Evolutionary conservation across 169 alveolate species (phyloP), one percentile per base, ranked within the genome.

Genomic region (Theileria equi): DNA sequence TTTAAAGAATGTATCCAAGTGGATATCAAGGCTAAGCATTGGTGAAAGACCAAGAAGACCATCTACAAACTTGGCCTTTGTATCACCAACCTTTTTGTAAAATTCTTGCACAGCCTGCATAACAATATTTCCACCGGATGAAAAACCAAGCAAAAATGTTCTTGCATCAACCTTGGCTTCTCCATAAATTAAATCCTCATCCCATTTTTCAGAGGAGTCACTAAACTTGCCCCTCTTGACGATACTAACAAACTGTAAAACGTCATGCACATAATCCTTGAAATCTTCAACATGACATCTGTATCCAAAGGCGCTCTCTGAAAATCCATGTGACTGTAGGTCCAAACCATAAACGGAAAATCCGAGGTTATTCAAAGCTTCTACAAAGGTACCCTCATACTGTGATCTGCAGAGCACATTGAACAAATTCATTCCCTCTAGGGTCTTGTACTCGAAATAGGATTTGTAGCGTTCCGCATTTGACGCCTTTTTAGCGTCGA

Each of bases 71-170:
- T 59, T 35, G 38, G 58, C 59, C 7, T 38, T 32, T 19, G 16
- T 5, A n/a, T 35, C 7, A 13, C n/a, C n/a, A n/a, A 4, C 49
- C 3, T 29, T 70, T 36, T 48, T 70, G 23, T 58, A 41, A 29
- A 72, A 32, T 10, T 63, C 52, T 65, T 79, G 78, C 21, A 74
- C 61, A 8, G 35, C 50, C 25, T 86, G 40, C 28, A 79, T 35
- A 11, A 59, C 76, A 7, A 84, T 60, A 60, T 79, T 79, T 11
- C 88, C 88, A 6, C 91, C 91, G 82, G 80, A 66, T 19, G 91
- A 84, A 10, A 71, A 43, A 0, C 91, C 91, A 47, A 65, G 53
- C 5, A 84, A 35, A 63, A 65, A 78, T 32, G 74, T 44, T 32
- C 66, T 76, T 0, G 73, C 73, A 13, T 65, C 59, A 10, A 43